Base-by-base conservation (phyloP, 1,284 basidiomycete species). In the Thecaphora thlaspeos region DNA sequence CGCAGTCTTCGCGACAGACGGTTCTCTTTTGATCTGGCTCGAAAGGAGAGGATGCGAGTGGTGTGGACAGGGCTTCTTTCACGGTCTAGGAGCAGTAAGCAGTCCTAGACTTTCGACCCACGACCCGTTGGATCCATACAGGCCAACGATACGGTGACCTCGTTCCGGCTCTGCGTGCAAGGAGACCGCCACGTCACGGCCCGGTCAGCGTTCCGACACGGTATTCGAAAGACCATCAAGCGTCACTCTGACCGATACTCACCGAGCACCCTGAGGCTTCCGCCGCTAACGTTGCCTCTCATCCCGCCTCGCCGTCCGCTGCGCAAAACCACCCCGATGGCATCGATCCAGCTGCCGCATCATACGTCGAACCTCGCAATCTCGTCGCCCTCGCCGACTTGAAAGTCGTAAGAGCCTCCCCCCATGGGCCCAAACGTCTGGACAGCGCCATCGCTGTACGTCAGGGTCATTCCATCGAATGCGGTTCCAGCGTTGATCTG, bases 321-420 rank as follows among this genome's bases (percentile, higher is more conserved):
- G 10, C 38, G 43, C 8, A 65, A 14, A 18, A 58, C 55, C 7
- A 69, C 26, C 26, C 66, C 55, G 22, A 59, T 37, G 28, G 62
- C 66, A 36, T 69, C 66, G 28, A 69, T 42, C 66, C 66, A 69
- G 22, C 43, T 46, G 1, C 66, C 66, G 11, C 48, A 40, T 17
- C 66, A 18, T 10, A 69, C 55, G 9, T 55, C 46, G 39, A 69
- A 24, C 21, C 39, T 32, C 3, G 23, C 47, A n/a, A 69, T 48
- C 30, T 14, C 21, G 15, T 58, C 66, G 12, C 45, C 55, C 8
- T 11, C 17, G 0, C 18, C 21, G 5, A 64, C 26, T 8, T 43
- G 17, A 17, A 68, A 28, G 11, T 45, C 40, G 46, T 43, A 59
- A 5, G 55, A 46, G 21, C 40, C 46, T 0, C 56, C 65, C 14